A percentile compares a stretch with the other conserved stretches of the same genome.
These are phyloP conservation scores for Passiflora organensis DNA, from an alignment of 345 rosid species.

Conservation along the genomic window DNA sequence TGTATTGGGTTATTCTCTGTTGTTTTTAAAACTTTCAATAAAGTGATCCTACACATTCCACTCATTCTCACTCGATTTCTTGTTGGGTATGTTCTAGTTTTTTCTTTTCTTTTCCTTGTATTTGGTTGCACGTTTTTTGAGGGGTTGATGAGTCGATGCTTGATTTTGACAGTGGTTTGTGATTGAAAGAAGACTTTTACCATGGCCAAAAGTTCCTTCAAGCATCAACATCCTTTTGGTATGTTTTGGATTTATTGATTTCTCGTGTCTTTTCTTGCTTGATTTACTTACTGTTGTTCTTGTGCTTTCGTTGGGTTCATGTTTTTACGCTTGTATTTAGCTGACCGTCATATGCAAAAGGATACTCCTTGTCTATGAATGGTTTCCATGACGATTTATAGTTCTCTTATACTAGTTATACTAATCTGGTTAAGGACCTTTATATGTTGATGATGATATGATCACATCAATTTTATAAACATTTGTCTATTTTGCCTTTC, in stretches of 20 bases:
- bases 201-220: slow-evolving; percentile 69
- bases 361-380: too few species aligned
- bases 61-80: too few species aligned
- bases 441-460: not conserved
- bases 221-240: slow-evolving; percentile 68
- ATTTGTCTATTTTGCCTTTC: slow-evolving; percentile 1
- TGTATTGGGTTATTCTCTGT: too few species aligned
- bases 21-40: too few species aligned
- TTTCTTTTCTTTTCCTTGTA: too few species aligned
- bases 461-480: too few species aligned
- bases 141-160: slow-evolving; percentile 40
- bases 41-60: too few species aligned
- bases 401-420: not conserved
- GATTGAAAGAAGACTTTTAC: slow-evolving; percentile 14
- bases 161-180: slow-evolving; percentile 39
- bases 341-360: not conserved
- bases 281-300: not conserved
- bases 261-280: not conserved
- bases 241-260: slow-evolving; percentile 9
- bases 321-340: not conserved
- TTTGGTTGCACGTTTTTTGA: too few species aligned
- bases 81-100: too few species aligned
- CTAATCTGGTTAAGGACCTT: not conserved
- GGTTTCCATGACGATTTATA: too few species aligned
- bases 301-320: not conserved